Base-by-base conservation (phyloP, 192 early-diverging fungal genomes). In the Rhizoclosmatium sp. region DNA sequence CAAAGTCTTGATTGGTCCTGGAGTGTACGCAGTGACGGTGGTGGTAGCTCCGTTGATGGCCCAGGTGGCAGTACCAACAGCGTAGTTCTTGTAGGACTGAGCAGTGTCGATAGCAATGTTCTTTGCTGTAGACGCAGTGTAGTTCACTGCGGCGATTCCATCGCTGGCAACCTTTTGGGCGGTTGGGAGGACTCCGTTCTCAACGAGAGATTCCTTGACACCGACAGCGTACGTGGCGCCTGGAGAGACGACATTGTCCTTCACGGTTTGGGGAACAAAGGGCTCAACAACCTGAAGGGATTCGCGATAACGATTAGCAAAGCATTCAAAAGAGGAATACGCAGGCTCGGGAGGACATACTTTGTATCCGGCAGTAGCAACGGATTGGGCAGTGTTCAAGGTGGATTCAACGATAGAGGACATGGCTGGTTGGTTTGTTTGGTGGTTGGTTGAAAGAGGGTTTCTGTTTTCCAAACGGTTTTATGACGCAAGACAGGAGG, bases 21-120 rank as follows among this genome's bases (percentile, higher is more conserved):
- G 87, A 23, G 87, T 87, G 79, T 82, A 82, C 48, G 87, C 62
- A 14, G 69, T 72, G 71, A 89, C 80, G 77, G 87, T 89, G 48
- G 85, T 89, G 71, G 86, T 87, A 67, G 86, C 80, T 31, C 78
- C 75, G 21, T 47, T 80, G 69, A 87, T 80, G 69, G 81, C 85
- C 45, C 80, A 78, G 40, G 82, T 85, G 69, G 81, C 81, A 59
- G 82, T 75, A 60, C 74, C 82, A 42, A 83, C 59, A 7, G 83
- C 78, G 56, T 65, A 75, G n/a, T 39, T 47, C 12, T 31, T 19
- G 75, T 66, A 66, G n/a, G 54, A 56, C 10, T 59, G n/a, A 9
- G 64, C 62, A 31, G 19, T 14, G 46, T 41, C 75, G 3, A 66
- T 23, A 21, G 75, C 75, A 61, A 75, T 73, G 58, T 77, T 59